Evolutionary conservation across 208 protist genomes (phyloP).

Genomic region (Porcisia hertigi): DNA sequence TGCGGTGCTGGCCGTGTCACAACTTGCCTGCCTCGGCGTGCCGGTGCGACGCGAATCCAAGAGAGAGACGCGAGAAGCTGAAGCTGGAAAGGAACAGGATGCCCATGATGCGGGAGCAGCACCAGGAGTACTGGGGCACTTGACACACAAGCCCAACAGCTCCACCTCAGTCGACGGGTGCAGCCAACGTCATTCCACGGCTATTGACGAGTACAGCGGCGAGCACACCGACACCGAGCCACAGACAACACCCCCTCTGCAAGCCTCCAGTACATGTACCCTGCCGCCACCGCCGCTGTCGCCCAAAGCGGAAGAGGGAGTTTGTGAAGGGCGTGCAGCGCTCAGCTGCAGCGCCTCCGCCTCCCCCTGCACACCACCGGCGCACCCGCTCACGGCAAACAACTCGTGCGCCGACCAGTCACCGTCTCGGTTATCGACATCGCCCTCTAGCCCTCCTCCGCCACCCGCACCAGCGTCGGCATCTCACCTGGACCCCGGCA

Average conservation of each 20-base stretch:
- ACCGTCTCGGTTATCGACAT: no score
- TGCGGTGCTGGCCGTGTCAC: constrained; percentile 4
- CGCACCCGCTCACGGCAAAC: not conserved
- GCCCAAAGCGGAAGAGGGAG: not conserved
- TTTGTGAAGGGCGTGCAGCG: no score
- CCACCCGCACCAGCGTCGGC: not conserved
- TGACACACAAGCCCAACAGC: not conserved
- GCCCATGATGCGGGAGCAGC: not conserved
- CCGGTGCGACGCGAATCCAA: not conserved
- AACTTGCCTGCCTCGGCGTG: constrained; percentile 10
- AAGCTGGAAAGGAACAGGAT: not conserved
- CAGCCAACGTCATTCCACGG: not conserved
- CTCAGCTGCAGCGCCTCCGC: not conserved
- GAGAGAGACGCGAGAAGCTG: not conserved
- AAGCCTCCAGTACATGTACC: not conserved
- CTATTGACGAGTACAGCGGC: not conserved
- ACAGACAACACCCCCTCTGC: not conserved
- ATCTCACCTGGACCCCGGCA: not conserved
- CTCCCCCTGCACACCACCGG: not conserved
- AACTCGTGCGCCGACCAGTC: not conserved
- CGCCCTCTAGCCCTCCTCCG: not conserved
- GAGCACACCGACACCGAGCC: no score
- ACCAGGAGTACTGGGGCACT: not conserved
- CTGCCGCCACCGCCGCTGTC: not conserved
- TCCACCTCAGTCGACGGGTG: not conserved